These are phyloP conservation scores for Lachancea cidri DNA, from an alignment of 805 yeast species.

Conservation along the genomic window DNA sequence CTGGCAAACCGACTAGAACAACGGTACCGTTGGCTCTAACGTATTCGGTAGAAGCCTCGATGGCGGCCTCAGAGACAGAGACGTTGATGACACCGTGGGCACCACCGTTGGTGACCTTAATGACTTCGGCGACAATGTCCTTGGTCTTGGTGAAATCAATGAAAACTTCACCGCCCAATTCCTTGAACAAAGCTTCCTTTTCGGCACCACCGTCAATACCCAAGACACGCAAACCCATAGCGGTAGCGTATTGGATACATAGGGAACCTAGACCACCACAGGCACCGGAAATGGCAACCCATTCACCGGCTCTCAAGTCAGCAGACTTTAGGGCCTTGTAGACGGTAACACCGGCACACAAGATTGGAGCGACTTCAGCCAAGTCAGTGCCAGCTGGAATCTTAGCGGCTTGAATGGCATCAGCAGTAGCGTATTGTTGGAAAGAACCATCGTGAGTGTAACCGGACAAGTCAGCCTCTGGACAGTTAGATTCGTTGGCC, in stretches of 20 bases:
- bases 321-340: conserved; percentile 87
- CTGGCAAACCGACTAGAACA: conserved; percentile 73
- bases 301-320: conserved; percentile 59
- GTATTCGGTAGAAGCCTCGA: conserved; percentile 54
- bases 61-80: conserved; percentile 67
- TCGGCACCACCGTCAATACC: conserved; percentile 69
- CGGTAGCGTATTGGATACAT: conserved; percentile 69
- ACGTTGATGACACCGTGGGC: conserved; percentile 74
- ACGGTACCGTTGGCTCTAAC: conserved; percentile 66
- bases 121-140: conserved; percentile 51
- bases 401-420: conserved; percentile 79
- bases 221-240: conserved; percentile 69
- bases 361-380: conserved; percentile 72
- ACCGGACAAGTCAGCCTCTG: conserved; percentile 69
- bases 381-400: conserved; percentile 72
- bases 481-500: conserved; percentile 58
- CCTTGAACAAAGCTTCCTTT: conserved; percentile 48
- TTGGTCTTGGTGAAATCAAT: conserved; percentile 53
- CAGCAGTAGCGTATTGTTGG: conserved; percentile 88
- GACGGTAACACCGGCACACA: conserved; percentile 89
- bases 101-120: conserved; percentile 62
- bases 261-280: conserved; percentile 77
- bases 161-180: conserved; percentile 62
- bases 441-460: conserved; percentile 88
- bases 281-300: conserved; percentile 76